These are phyloP conservation scores for Neospora caninum DNA, from an alignment of 169 alveolate genomes.

Conservation along the genomic window DNA sequence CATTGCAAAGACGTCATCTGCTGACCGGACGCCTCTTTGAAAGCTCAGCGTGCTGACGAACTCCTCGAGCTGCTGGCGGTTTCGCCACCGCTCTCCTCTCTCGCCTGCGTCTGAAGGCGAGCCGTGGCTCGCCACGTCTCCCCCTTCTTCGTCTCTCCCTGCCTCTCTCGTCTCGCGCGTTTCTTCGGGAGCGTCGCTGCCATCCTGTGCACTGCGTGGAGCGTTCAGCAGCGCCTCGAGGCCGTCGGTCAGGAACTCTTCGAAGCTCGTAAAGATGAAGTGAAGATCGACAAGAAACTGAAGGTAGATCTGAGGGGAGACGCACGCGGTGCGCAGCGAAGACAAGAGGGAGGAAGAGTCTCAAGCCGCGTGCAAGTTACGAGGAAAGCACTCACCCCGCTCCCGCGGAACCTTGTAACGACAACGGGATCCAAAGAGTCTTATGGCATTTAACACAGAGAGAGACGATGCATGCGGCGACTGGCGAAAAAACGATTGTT, in stretches of 20 bases:
- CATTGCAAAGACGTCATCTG: neutral
- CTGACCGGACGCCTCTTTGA: neutral
- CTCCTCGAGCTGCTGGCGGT: neutral
- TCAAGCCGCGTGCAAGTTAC: no score
- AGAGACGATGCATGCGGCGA: no score
- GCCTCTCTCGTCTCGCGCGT: neutral
- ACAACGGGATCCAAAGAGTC: no score
- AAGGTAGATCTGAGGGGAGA: neutral
- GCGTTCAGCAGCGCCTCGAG: neutral
- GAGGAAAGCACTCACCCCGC: no score
- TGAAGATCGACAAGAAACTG: constrained; percentile 8
- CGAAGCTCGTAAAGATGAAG: constrained; percentile 5
- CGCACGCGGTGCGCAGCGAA: neutral
- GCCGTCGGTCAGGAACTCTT: constrained; percentile 2
- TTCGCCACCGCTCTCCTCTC: neutral
- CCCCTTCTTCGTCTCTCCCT: neutral
- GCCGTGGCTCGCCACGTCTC: neutral
- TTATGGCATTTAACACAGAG: no score
- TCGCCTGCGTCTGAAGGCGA: neutral
- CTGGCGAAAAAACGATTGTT: no score
- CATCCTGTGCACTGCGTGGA: neutral
- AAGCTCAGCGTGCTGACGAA: neutral
- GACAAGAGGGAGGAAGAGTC: no score
- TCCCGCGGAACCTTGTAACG: no score
- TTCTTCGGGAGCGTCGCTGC: neutral